A percentile compares a stretch with the other conserved stretches of the same genome.
These are phyloP conservation scores for Ceratocystis cacaofunesta DNA, from an alignment of 2,329 filamentous ascomycete genomes.

Conservation along the genomic window DNA sequence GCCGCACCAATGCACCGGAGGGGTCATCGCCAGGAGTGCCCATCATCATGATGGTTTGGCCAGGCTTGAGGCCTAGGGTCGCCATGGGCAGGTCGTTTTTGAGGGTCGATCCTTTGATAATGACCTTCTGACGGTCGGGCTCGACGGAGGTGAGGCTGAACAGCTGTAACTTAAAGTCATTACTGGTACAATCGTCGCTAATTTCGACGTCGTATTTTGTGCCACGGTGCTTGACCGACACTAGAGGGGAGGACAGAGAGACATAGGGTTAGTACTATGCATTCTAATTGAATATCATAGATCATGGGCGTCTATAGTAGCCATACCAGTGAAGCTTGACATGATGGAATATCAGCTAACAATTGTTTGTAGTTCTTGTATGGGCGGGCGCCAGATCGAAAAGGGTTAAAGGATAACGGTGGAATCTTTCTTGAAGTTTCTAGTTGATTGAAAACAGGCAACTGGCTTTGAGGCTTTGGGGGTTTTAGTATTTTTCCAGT, in stretches of 20 bases:
- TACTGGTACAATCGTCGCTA: constrained; percentile 68
- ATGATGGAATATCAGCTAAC: neutral
- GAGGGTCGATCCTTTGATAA: constrained; percentile 85
- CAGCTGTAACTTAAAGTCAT: constrained; percentile 89
- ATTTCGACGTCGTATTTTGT: constrained; percentile 92
- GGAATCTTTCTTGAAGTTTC: neutral
- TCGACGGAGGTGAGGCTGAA: constrained; percentile 93
- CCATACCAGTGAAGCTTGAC: constrained; percentile 4
- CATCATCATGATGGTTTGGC: constrained; percentile 90
- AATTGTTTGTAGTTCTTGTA: neutral
- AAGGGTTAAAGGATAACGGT: neutral
- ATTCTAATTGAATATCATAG: neutral
- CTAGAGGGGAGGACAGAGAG: constrained; percentile 30
- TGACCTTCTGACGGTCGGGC: constrained; percentile 87
- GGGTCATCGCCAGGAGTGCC: constrained; percentile 60
- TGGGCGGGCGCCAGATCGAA: neutral
- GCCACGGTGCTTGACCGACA: constrained; percentile 87
- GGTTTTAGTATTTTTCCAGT: too few species aligned
- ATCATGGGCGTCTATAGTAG: neutral
- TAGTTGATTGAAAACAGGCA: too few species aligned
- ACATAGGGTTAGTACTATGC: neutral
- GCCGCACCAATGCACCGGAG: constrained; percentile 47
- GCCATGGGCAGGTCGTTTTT: constrained; percentile 87
- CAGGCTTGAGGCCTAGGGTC: constrained; percentile 70
- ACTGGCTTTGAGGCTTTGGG: too few species aligned